Base-by-base conservation (phyloP, 148 eudicot genomes). In the Diospyros kaki region DNA sequence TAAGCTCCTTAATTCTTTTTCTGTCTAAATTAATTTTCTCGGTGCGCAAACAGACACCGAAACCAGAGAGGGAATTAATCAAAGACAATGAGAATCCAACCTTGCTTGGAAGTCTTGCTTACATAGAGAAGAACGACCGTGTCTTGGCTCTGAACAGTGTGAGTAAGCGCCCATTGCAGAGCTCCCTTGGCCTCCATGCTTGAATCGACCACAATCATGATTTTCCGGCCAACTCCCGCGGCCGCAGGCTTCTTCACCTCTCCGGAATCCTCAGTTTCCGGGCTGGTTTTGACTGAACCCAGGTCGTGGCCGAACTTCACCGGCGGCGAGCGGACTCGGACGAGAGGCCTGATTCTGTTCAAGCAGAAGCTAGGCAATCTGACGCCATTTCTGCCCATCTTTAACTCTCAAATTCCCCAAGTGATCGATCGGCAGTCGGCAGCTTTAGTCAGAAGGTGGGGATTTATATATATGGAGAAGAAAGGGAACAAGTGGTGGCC, bases 141-240 rank as follows among this genome's bases (percentile, higher is more conserved):
- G 78, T 92, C 97, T 6, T 90, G 86, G 72, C 76, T 84, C 69
- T 90, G 97, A 63, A 82, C 85, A 1, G 95, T 84, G 75, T 92
- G 97, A 76, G 90, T 90, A 28, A 92, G 83, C 17, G 91, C 89
- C 97, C 97, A 92, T 67, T 88, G 91, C 67, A 92, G 78, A 17
- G 97, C 97, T 73, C 80, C 85, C 77, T 85, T 88, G 3, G 95
- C 91, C 73, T 88, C 97, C 5, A 59, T 40, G 73, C 90, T 92
- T 14, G 94, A 81, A 79, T 92, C 95, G 11, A 90, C 85, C 52
- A 92, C 93, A 40, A 92, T 84, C 95, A 92, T 90, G 9, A 92
- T 86, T 68, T 81, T 92, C 83, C 97, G 82, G 38, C 86, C 86
- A 48, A 44, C 38, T n/a, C 28, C 28, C 28, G 71, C 53, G 6